Conservation (phyloP, 1,139 yeast species). For the Candida pseudoviswanathii region DNA sequence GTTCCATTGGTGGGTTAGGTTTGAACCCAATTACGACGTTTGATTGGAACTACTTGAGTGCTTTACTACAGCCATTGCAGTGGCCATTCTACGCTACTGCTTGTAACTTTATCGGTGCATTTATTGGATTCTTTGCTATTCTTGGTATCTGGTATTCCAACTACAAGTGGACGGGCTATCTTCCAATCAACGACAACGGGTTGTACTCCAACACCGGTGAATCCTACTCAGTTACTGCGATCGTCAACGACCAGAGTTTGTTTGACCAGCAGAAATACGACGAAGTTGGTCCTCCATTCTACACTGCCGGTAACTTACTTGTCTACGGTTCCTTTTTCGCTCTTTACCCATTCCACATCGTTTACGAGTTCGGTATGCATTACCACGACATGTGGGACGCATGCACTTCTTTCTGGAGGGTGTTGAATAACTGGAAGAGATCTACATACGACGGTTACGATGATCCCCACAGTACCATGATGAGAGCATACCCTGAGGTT, state of each 20-base stretch:
- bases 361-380: slow-evolving; percentile 41
- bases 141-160: slow-evolving; percentile 54
- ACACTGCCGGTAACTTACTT: slow-evolving; percentile 44
- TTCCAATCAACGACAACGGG: slow-evolving; percentile 55
- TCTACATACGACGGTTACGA: slow-evolving; percentile 24
- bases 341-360: slow-evolving; percentile 56
- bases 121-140: slow-evolving; percentile 44
- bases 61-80: slow-evolving; percentile 21
- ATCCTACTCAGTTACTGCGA: slow-evolving; percentile 39
- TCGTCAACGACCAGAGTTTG: slow-evolving; percentile 39
- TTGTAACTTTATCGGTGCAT: slow-evolving; percentile 45
- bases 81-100: slow-evolving; percentile 50
- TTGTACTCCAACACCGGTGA: slow-evolving; percentile 50
- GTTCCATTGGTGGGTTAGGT: slow-evolving; percentile 56
- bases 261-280: slow-evolving; percentile 45
- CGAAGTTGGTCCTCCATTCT: slow-evolving; percentile 49
- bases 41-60: slow-evolving; percentile 47
- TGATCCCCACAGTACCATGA: slow-evolving; percentile 61
- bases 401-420: slow-evolving; percentile 11
- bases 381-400: slow-evolving; percentile 23
- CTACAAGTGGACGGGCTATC: slow-evolving; percentile 50
- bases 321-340: slow-evolving; percentile 60
- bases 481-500: slow-evolving; percentile 58
- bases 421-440: slow-evolving; percentile 13
- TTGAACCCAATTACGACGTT: slow-evolving; percentile 57